Percentiles rank a stretch among this genome's conserved stretches.
Evolutionary conservation across 305 asterid genomes (phyloP).

Genomic region (Petunia hybrid): DNA sequence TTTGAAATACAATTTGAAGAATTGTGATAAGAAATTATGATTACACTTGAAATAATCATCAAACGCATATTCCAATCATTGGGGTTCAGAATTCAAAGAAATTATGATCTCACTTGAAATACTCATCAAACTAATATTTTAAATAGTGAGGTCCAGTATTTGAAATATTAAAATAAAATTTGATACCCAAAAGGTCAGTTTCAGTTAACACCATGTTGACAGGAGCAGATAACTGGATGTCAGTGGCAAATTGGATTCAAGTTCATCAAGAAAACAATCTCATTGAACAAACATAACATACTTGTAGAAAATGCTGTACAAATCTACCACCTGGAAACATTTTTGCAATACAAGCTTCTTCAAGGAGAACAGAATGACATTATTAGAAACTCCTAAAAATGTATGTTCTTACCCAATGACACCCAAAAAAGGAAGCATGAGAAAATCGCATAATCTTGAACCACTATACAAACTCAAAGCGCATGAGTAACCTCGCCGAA

Average conservation of each 20-base stretch:
- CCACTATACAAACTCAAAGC: conserved; percentile 57
- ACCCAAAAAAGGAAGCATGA: conserved; percentile 4
- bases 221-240: no score
- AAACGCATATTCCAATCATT: no score
- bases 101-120: no score
- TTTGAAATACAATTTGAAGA: no score
- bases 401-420: not conserved
- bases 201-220: no score
- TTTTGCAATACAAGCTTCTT: conserved; percentile 12
- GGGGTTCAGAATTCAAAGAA: no score
- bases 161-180: no score
- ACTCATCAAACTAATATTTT: no score
- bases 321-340: not conserved
- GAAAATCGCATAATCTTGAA: not conserved
- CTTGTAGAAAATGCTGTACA: conserved; percentile 24
- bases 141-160: no score
- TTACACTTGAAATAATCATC: no score
- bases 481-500: conserved; percentile 70
- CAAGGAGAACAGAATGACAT: conserved; percentile 1
- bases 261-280: not conserved
- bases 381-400: conserved; percentile 9
- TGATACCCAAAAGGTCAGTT: no score
- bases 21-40: no score
- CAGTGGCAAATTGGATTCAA: not conserved
- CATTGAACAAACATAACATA: not conserved